Conservation (phyloP, 805 yeast species). For the Candida tallmaniae region DNA sequence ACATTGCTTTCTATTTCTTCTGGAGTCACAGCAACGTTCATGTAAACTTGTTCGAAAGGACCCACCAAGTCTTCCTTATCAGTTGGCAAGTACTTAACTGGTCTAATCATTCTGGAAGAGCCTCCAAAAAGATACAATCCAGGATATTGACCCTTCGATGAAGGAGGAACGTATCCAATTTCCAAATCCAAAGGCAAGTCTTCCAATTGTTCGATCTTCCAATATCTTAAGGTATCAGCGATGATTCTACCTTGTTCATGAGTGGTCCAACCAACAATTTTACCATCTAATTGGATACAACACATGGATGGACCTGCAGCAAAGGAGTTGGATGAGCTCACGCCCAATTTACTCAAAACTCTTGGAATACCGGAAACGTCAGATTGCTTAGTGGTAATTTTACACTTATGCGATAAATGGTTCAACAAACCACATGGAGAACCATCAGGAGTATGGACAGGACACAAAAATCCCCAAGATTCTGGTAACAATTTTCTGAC, state of each 20-base stretch:
- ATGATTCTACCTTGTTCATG: conserved; percentile 82
- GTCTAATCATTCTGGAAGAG: conserved; percentile 92
- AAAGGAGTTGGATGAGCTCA: conserved; percentile 69
- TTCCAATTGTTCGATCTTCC: conserved; percentile 82
- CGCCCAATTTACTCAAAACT: conserved; percentile 69
- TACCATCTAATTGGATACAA: conserved; percentile 93
- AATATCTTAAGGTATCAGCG: conserved; percentile 84
- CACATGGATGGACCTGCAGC: conserved; percentile 86
- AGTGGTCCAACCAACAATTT: conserved; percentile 88
- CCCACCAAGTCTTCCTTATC: conserved; percentile 85
- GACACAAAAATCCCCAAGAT: conserved; percentile 98
- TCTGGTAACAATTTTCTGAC: conserved; percentile 95
- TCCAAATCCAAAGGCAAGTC: conserved; percentile 85
- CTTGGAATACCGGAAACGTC: conserved; percentile 72
- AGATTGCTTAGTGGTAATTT: conserved; percentile 68
- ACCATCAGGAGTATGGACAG: conserved; percentile 99
- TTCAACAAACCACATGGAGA: conserved; percentile 97
- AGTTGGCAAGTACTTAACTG: conserved; percentile 85
- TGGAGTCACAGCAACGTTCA: conserved; percentile 94
- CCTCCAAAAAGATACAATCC: conserved; percentile 92
- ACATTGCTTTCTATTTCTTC: conserved; percentile 76
- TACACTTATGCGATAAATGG: conserved; percentile 94
- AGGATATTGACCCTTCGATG: conserved; percentile 93
- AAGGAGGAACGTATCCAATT: conserved; percentile 95
- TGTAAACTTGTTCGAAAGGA: conserved; percentile 96